Percentiles rank a stretch among this genome's conserved stretches.
Evolutionary conservation across 1,284 basidiomycete genomes (phyloP).

Genomic region (Boletellus deceptivus): DNA sequence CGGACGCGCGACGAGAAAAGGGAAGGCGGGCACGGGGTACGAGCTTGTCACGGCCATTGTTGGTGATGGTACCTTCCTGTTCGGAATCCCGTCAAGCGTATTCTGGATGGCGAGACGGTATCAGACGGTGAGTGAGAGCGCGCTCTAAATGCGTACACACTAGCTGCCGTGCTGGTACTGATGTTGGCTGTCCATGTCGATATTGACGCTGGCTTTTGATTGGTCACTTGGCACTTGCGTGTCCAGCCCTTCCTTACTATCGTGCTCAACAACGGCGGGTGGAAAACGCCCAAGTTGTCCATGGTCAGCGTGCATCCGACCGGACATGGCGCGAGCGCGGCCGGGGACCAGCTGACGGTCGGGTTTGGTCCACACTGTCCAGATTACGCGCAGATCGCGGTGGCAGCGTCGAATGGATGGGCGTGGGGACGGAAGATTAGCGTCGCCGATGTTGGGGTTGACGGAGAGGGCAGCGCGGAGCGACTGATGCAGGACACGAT

Average conservation of each 20-base stretch:
- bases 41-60: conserved; percentile 59
- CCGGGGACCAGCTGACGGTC: conserved; percentile 51
- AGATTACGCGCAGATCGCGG: conserved; percentile 60
- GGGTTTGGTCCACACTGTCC: conserved; percentile 66
- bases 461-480: conserved; percentile 11
- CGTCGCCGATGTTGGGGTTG: conserved; percentile 7
- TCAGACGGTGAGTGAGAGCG: conserved; percentile 47
- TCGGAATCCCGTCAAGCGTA: conserved; percentile 60
- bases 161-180: too few relatives aligned
- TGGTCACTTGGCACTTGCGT: too few relatives aligned
- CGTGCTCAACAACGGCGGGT: conserved; percentile 70
- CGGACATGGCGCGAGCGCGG: conserved; percentile 50
- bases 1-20: conserved; percentile 31
- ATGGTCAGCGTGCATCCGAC: conserved; percentile 64
- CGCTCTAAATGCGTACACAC: not conserved
- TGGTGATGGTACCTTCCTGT: conserved; percentile 68
- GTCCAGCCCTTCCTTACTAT: conserved; percentile 66
- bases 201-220: too few relatives aligned
- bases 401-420: conserved; percentile 60
- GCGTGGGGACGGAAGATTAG: conserved; percentile 56
- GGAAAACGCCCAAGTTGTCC: conserved; percentile 63
- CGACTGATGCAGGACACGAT: conserved; percentile 43
- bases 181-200: too few relatives aligned
- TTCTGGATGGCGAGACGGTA: conserved; percentile 73
- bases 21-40: conserved; percentile 28